These are phyloP conservation scores for Botrytis tulipae DNA, from an alignment of 2,329 filamentous ascomycete species.

Conservation along the genomic window DNA sequence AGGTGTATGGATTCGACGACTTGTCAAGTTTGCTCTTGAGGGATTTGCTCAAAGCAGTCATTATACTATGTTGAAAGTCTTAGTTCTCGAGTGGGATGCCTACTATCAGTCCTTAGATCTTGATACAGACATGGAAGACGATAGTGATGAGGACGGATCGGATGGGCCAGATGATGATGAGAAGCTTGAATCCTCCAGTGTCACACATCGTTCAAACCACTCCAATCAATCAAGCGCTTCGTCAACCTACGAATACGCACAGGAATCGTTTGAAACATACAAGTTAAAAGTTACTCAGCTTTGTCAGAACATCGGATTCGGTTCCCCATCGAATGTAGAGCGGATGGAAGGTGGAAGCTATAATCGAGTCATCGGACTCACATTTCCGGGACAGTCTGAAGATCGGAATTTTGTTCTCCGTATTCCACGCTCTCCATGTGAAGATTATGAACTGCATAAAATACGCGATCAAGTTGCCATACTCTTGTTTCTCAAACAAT, in stretches of 20 bases:
- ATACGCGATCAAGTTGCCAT: slow-evolving; percentile 26
- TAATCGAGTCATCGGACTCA: slow-evolving; percentile 27
- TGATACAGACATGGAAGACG: not conserved
- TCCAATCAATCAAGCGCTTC: not conserved
- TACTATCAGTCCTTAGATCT: too few species aligned
- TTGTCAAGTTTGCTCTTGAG: not conserved
- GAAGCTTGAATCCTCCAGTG: too few species aligned
- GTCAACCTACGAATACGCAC: not conserved
- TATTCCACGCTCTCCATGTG: not conserved
- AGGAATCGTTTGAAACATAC: slow-evolving; percentile 10
- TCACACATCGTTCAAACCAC: too few species aligned
- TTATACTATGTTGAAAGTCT: too few species aligned
- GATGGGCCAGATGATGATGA: too few species aligned
- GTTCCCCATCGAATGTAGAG: slow-evolving; percentile 22
- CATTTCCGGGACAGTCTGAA: not conserved
- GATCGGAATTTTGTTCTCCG: not conserved
- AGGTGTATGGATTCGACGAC: slow-evolving; percentile 8
- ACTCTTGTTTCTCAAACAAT: slow-evolving; percentile 8
- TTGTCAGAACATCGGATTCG: slow-evolving; percentile 24
- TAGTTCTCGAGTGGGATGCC: too few species aligned
- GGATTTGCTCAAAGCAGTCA: too few species aligned
- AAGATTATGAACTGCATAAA: not conserved
- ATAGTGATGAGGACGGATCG: too few species aligned
- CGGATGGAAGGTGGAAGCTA: slow-evolving; percentile 26
- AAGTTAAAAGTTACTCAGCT: slow-evolving; percentile 26